Base-by-base conservation (phyloP, 2,329 filamentous ascomycete genomes). In the Phaeosphaeria sp. region DNA sequence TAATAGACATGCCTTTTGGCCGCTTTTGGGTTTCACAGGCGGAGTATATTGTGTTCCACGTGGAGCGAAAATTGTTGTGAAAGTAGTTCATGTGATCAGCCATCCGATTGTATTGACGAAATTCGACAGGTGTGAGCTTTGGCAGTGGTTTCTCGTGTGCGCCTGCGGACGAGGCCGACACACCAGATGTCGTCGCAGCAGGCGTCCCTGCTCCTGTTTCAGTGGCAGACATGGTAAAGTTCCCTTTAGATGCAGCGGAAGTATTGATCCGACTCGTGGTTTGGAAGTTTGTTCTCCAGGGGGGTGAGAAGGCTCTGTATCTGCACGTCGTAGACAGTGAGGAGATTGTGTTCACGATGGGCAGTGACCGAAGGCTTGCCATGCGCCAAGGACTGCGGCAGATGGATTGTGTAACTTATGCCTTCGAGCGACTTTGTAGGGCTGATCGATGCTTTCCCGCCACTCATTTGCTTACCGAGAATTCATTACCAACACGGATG, bases 21-120 rank as follows among this genome's bases (percentile, higher is more conserved):
- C 89, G 87, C 59, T 84, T 85, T 58, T 83, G 78, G 46, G 78
- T 79, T 27, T 80, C 81, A 70, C 88, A 90, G 22, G 91, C 87
- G 2, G 79, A 80, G 80, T 90, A 89, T 53, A 96, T 82, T 22
- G 86, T 76, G 52, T 85, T 90, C 91, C 91, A 97, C 3, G 85
- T 85, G 44, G 64, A 52, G 3, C 71, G 68, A 55, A 74, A 76
- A 59, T 72, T 66, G n/a, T 60, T 67, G 60, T 69, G 59, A 78
- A 89, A 93, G 60, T 84, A 80, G 46, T 93, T 85, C 91, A 93
- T 93, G 62, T 85, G 84, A 55, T 90, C 90, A 0, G 90, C 88
- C 69, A 92, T 79, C n/a, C 82, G 82, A 77, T 93, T 93, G 77
- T 90, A 93, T 41, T 82, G 78, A 50, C 82, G 82, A 69, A 91